Evolutionary conservation across 2,329 filamentous ascomycete genomes (phyloP), one percentile per base, ranked within the genome.

Genomic region (Metarhizium humberi): DNA sequence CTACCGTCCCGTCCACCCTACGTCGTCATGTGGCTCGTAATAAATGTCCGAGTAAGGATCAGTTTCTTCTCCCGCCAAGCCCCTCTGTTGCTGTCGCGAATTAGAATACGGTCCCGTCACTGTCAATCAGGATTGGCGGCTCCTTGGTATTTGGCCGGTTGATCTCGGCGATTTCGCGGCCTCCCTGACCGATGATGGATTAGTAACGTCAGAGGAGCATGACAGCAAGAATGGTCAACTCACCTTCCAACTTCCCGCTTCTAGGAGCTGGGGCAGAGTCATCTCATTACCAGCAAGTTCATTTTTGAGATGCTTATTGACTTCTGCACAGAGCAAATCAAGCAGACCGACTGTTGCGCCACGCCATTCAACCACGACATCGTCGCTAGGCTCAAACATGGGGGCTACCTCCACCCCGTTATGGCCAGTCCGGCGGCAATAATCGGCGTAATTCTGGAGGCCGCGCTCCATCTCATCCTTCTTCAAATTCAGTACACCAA

Each of bases 201-300:
- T 32, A 48, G 36, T 11, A 29, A 18, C 14, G n/a, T 29, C 30
- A 8, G 36, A 14, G 16, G 29, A 1, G n/a, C 4, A 2, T 32
- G 5, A 36, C 2, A n/a, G 14, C n/a, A 25, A 30, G 7, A 1
- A 6, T 2, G 34, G 14, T 56, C 40, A 16, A 30, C 82, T 73
- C 71, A 94, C 92, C 88, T 97, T 97, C 92, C 94, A 99, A 67
- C 90, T 95, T 52, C 94, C 94, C 14, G 92, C 94, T 71, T 97
- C 94, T 18, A 99, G 78, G 75, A 99, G 84, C 70, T 99, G 94
- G 6, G 92, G 85, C 62, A 97, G 72, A 45, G 77, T 88, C 68
- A 99, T 73, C 61, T 92, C 84, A 42, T 82, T 75, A 3, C 88
- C 90, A 7, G 77, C 78, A 45, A 96, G 72, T 54, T 83, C 79